Conservation (phyloP, 345 rosid genomes). For the Arabis alpina region DNA sequence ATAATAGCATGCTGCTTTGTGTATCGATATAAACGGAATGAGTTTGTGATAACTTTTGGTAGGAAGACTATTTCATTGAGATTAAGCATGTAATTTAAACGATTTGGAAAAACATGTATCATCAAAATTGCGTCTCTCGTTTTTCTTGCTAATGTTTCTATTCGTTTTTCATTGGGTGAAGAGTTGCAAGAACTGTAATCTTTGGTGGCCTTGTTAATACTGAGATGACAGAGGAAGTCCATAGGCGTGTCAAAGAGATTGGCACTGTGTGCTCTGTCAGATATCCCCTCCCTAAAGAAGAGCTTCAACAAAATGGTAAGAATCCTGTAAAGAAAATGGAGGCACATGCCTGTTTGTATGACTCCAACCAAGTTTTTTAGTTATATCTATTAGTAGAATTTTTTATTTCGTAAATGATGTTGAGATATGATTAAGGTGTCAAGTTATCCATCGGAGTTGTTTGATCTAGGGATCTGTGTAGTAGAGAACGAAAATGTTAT, state of each 20-base stretch:
- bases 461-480: slow-evolving; percentile 18
- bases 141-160: slow-evolving; percentile 3
- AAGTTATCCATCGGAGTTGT: background rate
- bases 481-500: slow-evolving; percentile 8
- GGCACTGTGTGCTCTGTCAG: slow-evolving; percentile 80
- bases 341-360: background rate
- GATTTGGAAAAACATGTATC: slow-evolving; percentile 5
- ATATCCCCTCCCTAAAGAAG: slow-evolving; percentile 80
- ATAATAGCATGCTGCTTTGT: slow-evolving; percentile 11
- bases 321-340: slow-evolving; percentile 1
- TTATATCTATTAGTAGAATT: background rate
- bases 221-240: slow-evolving; percentile 77
- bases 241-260: slow-evolving; percentile 58
- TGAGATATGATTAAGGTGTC: background rate
- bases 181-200: slow-evolving; percentile 92
- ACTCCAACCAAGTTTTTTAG: background rate
- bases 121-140: background rate
- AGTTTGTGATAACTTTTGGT: background rate
- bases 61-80: slow-evolving; percentile 9
- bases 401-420: background rate
- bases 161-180: slow-evolving; percentile 36
- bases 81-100: background rate
- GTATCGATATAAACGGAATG: background rate
- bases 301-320: slow-evolving; percentile 75
- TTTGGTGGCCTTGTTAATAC: slow-evolving; percentile 79